phyloP scores from a whole-genome alignment of 345 rosid genomes.

The Citrus cavaleriei region DNA sequence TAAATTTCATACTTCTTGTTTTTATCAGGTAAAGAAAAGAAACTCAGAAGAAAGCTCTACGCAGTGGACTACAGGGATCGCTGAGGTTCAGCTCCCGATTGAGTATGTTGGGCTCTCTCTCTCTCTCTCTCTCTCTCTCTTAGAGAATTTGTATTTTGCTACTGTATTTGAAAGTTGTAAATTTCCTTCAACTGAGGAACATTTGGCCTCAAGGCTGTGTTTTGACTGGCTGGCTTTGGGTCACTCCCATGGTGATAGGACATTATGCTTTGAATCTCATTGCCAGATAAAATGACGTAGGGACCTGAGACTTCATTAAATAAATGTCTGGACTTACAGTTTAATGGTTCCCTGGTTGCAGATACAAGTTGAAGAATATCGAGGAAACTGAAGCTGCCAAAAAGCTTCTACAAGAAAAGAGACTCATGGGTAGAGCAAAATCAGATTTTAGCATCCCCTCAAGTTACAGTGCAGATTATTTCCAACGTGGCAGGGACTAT shows the following conservation, averaged over 20 bases:
- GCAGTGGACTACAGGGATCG: constrained; percentile 99
- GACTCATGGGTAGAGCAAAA: constrained; percentile 69
- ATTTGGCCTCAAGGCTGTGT: not conserved
- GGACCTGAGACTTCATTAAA: not conserved
- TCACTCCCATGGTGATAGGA: not conserved
- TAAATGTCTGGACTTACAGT: not conserved
- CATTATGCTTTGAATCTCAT: not conserved
- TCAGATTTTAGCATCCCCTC: constrained; percentile 79
- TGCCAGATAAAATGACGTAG: not conserved
- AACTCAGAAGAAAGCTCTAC: constrained; percentile 97
- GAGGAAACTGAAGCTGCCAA: constrained; percentile 99
- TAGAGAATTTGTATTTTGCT: not conserved
- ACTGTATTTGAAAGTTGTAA: not conserved
- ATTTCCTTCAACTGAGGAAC: not conserved
- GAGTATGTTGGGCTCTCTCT: constrained; percentile 45
- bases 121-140: no score
- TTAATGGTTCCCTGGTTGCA: constrained; percentile 30
- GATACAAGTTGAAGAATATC: constrained; percentile 86
- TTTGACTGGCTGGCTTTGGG: constrained; percentile 9
- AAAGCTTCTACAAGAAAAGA: constrained; percentile 91
- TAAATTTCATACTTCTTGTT: not conserved
- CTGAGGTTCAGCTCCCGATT: constrained; percentile 92
- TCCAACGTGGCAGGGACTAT: constrained; percentile 89
- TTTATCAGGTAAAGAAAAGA: constrained; percentile 71
- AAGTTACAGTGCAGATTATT: constrained; percentile 95